Percentiles rank a stretch among this genome's conserved stretches.
These are phyloP conservation scores for Geotrichum klebahnii DNA, from an alignment of 1,139 yeast genomes.

Conservation along the genomic window DNA sequence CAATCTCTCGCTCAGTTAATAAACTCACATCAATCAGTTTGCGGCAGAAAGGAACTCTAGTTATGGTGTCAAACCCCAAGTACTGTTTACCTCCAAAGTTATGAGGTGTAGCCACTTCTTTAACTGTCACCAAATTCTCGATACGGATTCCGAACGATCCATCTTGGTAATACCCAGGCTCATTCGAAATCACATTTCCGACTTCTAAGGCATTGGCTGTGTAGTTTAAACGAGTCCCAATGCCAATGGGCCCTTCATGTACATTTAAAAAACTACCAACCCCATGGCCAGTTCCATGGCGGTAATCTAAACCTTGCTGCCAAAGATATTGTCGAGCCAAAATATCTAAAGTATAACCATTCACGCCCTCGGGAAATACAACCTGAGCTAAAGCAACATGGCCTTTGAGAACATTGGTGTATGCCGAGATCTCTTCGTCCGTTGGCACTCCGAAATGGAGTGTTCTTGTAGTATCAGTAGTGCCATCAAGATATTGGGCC, in stretches of 20 bases:
- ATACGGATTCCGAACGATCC: conserved; percentile 92
- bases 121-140: conserved; percentile 70
- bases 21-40: conserved; percentile 58
- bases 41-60: conserved; percentile 80
- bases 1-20: conserved; percentile 58
- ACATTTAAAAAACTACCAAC: conserved; percentile 88
- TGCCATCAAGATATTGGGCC: conserved; percentile 89
- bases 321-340: conserved; percentile 88
- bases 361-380: conserved; percentile 81
- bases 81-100: conserved; percentile 54
- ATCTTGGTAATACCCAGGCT: conserved; percentile 93
- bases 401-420: conserved; percentile 89
- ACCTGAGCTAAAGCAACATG: conserved; percentile 73
- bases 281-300: conserved; percentile 98
- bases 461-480: conserved; percentile 95
- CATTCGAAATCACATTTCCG: conserved; percentile 85
- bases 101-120: conserved; percentile 43
- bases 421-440: conserved; percentile 63
- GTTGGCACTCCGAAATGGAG: conserved; percentile 72
- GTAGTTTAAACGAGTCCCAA: conserved; percentile 55
- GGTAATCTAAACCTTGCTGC: conserved; percentile 82
- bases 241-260: conserved; percentile 95
- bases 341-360: conserved; percentile 78
- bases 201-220: conserved; percentile 45
- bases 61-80: conserved; percentile 76